Evolutionary conservation across 495 filamentous ascomycete species (phyloP).

Genomic region (Xeromyces bisporus): DNA sequence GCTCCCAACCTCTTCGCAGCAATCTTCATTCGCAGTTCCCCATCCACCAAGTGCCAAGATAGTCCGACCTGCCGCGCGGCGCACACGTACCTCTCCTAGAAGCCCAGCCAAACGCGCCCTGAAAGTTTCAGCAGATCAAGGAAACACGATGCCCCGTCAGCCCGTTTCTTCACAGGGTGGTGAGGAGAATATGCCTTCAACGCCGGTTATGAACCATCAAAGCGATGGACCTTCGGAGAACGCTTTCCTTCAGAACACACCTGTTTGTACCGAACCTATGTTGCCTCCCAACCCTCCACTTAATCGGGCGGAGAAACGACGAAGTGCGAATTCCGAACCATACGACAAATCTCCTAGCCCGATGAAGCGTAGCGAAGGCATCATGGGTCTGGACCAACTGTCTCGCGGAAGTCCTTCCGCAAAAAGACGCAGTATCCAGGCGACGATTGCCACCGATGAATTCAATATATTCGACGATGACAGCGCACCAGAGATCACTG

Average conservation of each 20-base stretch:
- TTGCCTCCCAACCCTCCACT: slow-evolving; percentile 29
- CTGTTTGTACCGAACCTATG: slow-evolving; percentile 25
- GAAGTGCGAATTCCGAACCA: slow-evolving; percentile 28
- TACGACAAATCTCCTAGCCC: slow-evolving; percentile 63
- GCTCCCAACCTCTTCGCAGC: slow-evolving; percentile 28
- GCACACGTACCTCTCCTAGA: slow-evolving; percentile 46
- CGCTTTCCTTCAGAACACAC: slow-evolving; percentile 26
- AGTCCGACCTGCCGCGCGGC: slow-evolving; percentile 29
- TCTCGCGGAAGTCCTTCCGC: slow-evolving; percentile 67
- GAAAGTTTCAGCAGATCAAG: slow-evolving; percentile 48
- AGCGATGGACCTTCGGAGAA: slow-evolving; percentile 25
- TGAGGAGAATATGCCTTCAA: slow-evolving; percentile 38
- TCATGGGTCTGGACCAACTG: slow-evolving; percentile 68
- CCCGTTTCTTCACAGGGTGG: slow-evolving; percentile 21
- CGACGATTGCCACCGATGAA: slow-evolving; percentile 37
- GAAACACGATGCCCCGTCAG: slow-evolving; percentile 41
- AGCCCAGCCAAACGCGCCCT: slow-evolving; percentile 65
- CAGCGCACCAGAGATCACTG: slow-evolving; percentile 5
- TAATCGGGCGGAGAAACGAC: slow-evolving; percentile 30
- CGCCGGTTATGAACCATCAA: slow-evolving; percentile 19
- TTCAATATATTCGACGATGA: slow-evolving; percentile 54
- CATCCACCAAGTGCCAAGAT: slow-evolving; percentile 35
- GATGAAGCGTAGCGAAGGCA: slow-evolving; percentile 78
- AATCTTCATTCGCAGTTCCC: slow-evolving; percentile 36
- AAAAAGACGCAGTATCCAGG: slow-evolving; percentile 73